These are phyloP conservation scores for Hygrophorus russula DNA, from an alignment of 768 basidiomycete genomes.

Conservation along the genomic window DNA sequence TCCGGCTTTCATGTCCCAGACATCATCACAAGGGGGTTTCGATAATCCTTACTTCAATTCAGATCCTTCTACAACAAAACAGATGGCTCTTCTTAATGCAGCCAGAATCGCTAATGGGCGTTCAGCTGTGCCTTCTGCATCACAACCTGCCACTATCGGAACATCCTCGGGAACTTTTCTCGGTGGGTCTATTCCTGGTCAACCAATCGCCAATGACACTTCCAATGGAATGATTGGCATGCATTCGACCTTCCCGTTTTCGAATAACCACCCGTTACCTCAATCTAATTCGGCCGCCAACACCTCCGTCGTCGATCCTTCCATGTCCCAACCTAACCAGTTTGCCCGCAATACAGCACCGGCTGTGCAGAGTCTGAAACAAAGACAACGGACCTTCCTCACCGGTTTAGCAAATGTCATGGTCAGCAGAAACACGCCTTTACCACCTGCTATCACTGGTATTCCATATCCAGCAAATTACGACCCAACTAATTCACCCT, in stretches of 20 bases:
- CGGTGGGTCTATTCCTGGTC: conserved; percentile 43
- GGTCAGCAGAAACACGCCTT: conserved; percentile 43
- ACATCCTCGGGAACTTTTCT: conserved; percentile 56
- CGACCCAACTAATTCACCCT: conserved; percentile 51
- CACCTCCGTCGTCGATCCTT: conserved; percentile 33
- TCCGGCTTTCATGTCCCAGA: conserved; percentile 21
- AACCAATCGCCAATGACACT: conserved; percentile 25
- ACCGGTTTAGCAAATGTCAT: conserved; percentile 49
- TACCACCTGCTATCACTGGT: conserved; percentile 68
- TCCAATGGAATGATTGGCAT: conserved; percentile 15
- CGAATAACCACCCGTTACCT: conserved; percentile 21
- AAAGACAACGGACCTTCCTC: conserved; percentile 52
- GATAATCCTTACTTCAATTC: conserved; percentile 26
- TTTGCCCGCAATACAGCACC: conserved; percentile 23
- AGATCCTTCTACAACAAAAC: conserved; percentile 64
- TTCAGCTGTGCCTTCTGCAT: conserved; percentile 33
- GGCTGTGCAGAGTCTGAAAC: conserved; percentile 29
- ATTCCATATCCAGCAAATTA: conserved; percentile 38
- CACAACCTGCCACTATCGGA: conserved; percentile 20
- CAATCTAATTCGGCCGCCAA: conserved; percentile 24
- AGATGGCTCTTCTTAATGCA: conserved; percentile 68
- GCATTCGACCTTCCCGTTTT: conserved; percentile 33
- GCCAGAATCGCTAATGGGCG: conserved; percentile 49
- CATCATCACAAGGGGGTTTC: conserved; percentile 6
- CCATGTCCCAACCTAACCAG: conserved; percentile 19